phyloP scores from a whole-genome alignment of 2,329 filamentous ascomycete species.

The Phaeoacremonium minimum region DNA sequence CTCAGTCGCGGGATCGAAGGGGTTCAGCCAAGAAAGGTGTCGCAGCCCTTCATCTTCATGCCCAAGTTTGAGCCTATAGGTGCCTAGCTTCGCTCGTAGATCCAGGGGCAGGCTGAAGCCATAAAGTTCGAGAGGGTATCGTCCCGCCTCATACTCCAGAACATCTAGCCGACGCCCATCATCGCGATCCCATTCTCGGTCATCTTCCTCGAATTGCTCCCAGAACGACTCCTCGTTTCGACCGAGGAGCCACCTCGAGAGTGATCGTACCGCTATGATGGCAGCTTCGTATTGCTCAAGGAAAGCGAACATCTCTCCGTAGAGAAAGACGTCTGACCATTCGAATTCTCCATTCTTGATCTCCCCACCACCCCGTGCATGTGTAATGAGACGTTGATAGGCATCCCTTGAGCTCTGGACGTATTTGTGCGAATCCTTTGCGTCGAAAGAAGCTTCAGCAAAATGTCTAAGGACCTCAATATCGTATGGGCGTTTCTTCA shows the following conservation, averaged over 20 bases:
- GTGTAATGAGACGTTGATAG: slow-evolving; percentile 42
- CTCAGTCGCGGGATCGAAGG: slow-evolving; percentile 48
- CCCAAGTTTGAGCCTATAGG: slow-evolving; percentile 73
- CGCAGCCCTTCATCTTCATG: slow-evolving; percentile 67
- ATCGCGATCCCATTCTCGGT: slow-evolving; percentile 82
- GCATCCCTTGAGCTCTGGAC: slow-evolving; percentile 38
- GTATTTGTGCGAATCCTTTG: slow-evolving; percentile 35
- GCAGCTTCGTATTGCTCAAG: slow-evolving; percentile 60
- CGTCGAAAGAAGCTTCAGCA: slow-evolving; percentile 53
- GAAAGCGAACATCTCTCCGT: slow-evolving; percentile 73
- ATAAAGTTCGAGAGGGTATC: slow-evolving; percentile 56
- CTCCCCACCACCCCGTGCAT: slow-evolving; percentile 27
- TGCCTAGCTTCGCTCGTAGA: slow-evolving; percentile 75
- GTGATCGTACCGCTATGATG: slow-evolving; percentile 62
- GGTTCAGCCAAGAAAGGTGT: slow-evolving; percentile 70
- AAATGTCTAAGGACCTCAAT: slow-evolving; percentile 50
- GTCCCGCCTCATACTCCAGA: slow-evolving; percentile 52
- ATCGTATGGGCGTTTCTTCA: slow-evolving; percentile 49
- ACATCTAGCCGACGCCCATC: slow-evolving; percentile 63
- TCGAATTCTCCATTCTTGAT: slow-evolving; percentile 34
- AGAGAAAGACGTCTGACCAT: slow-evolving; percentile 85
- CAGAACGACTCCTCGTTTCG: slow-evolving; percentile 71
- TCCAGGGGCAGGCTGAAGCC: slow-evolving; percentile 74
- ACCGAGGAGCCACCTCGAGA: slow-evolving; percentile 80
- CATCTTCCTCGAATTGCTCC: slow-evolving; percentile 68